phyloP scores from a whole-genome alignment of 2,329 filamentous ascomycete species.

The Trichophyton schoenleinii region DNA sequence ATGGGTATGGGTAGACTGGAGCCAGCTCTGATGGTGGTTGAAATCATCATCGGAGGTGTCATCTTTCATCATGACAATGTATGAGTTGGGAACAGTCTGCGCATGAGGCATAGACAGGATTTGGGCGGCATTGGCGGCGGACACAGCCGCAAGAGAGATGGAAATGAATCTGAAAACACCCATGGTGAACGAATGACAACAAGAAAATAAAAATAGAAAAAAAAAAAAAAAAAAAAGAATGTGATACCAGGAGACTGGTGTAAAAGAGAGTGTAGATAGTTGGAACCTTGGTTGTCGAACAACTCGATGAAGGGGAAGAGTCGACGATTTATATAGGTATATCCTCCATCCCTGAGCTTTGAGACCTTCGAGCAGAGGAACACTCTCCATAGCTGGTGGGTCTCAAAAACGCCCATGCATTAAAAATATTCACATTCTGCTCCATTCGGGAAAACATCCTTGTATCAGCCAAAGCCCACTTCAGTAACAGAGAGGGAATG shows the following conservation, averaged over 20 bases:
- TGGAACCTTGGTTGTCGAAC: background rate
- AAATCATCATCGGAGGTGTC: background rate
- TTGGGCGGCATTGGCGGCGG: slow-evolving; percentile 5
- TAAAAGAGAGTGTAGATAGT: slow-evolving; percentile 1
- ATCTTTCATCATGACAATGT: slow-evolving; percentile 10
- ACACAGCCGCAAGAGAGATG: slow-evolving; percentile 6
- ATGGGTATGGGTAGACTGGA: slow-evolving; percentile 2
- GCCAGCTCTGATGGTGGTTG: slow-evolving; percentile 5
- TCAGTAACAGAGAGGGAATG: background rate
- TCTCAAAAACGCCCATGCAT: background rate
- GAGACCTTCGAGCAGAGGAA: background rate
- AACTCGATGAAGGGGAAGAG: background rate
- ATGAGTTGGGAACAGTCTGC: slow-evolving; percentile 4
- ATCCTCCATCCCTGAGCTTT: background rate
- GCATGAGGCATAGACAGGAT: slow-evolving; percentile 2
- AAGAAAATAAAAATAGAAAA: background rate
- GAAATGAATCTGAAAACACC: slow-evolving; percentile 6
- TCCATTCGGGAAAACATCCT: background rate
- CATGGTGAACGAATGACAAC: slow-evolving; percentile 4
- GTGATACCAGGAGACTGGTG: slow-evolving; percentile 1
- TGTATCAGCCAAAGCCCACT: background rate
- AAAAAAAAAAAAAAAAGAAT: background rate
- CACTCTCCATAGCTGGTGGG: background rate
- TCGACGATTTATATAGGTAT: background rate
- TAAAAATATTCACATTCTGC: background rate